Base-by-base conservation (phyloP, 2,329 filamentous ascomycete genomes). In the Penicillium sumatraense region DNA sequence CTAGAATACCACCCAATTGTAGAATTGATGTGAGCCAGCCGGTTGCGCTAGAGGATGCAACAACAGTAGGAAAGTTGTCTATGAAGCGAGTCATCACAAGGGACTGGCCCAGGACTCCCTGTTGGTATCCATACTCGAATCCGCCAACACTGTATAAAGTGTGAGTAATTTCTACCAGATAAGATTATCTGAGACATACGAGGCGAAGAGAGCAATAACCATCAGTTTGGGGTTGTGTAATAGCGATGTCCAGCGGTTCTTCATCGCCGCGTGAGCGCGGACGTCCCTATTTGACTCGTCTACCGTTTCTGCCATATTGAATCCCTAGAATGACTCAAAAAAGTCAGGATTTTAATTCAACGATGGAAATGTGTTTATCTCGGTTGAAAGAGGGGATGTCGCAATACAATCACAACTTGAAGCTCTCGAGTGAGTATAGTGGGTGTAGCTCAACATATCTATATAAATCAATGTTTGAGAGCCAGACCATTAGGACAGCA, bases 1-100 rank as follows among this genome's bases (percentile, higher is more conserved):
- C 70, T 3, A 72, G 46, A 11, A 80, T 68, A n/a, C 78, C 80
- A 23, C 80, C 80, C 3, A 81, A 65, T 55, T 81, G 77, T 21
- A 82, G 73, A 73, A 81, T 80, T 8, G 79, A 79, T 18, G 79
- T 81, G 65, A 81, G 66, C 69, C 71, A 72, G 8, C 70, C 70
- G 5, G 63, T 68, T 10, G 68, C 66, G 18, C 56, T 61, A 14
- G 75, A 73, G 9, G 68, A 71, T 13, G 71, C 66, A 1, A 75
- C 73, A 5, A 80, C 75, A 14, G 71, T 67, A 29, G 75, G 70
- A 53, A 80, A 80, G 5, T 69, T 69, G 3, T 70, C 67, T 2
- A 76, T 70, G 54, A 81, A 81, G 42, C 78, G 76, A 11, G 76
- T 72, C 78, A 81, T 81, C 36, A 79, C 76, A 1, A 81, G 67